Evolutionary conservation across 495 filamentous ascomycete genomes (phyloP).

Genomic region (Cercophora samala): DNA sequence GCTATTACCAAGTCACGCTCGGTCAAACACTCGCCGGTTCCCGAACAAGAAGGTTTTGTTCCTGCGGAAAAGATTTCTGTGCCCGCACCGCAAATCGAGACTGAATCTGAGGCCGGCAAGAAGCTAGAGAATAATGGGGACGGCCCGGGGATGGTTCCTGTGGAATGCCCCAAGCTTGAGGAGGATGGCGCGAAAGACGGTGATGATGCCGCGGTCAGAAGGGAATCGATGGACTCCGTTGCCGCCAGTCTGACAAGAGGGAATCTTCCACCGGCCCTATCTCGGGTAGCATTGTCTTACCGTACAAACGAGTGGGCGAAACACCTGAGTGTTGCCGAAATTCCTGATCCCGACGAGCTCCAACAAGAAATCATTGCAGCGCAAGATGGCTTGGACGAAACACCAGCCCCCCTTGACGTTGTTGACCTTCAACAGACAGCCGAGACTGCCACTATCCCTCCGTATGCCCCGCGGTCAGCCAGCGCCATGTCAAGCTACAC

Average conservation of each 20-base stretch:
- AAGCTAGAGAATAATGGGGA: not conserved
- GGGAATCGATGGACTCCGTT: conserved; percentile 39
- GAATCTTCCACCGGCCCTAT: conserved; percentile 54
- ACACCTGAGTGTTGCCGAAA: conserved; percentile 74
- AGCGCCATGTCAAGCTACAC: conserved; percentile 33
- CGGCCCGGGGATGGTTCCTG: not conserved
- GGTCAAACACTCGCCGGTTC: not conserved
- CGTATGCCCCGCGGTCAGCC: conserved; percentile 34
- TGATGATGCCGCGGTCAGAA: conserved; percentile 27
- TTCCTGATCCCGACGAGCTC: conserved; percentile 65
- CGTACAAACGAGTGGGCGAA: conserved; percentile 97
- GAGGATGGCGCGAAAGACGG: not conserved
- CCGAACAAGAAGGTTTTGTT: not conserved
- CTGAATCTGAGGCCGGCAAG: not conserved
- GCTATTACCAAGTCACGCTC: not conserved
- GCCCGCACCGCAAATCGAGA: not conserved
- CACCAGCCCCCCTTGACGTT: conserved; percentile 60
- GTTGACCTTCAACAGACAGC: conserved; percentile 68
- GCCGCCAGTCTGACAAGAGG: conserved; percentile 45
- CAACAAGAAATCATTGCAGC: conserved; percentile 29
- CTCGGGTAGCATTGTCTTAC: conserved; percentile 73
- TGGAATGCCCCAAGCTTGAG: not conserved
- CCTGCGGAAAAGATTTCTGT: not conserved
- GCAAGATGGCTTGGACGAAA: conserved; percentile 41
- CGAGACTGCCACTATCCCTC: conserved; percentile 44